These are phyloP conservation scores for Hyaloscypha variabilis DNA, from an alignment of 495 filamentous ascomycete genomes.

Conservation along the genomic window DNA sequence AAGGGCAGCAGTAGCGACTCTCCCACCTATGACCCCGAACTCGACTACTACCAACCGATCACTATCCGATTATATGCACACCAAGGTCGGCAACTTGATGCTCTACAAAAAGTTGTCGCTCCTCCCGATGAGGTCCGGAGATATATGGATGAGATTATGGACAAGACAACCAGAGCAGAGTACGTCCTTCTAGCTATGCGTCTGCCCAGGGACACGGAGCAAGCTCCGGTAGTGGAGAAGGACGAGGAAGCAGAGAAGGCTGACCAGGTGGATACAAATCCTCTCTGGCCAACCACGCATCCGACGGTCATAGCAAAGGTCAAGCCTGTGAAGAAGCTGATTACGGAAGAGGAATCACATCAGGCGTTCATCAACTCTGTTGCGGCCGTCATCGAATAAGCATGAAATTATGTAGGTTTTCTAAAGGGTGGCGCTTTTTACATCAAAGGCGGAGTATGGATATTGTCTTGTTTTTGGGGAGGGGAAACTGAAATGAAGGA, in stretches of 20 bases:
- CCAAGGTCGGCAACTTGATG: constrained; percentile 66
- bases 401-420: neutral
- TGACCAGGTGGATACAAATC: constrained; percentile 25
- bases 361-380: constrained; percentile 44
- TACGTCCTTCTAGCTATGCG: constrained; percentile 69
- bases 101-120: constrained; percentile 77
- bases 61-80: constrained; percentile 75
- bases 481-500: neutral
- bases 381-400: neutral
- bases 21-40: constrained; percentile 47
- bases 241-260: constrained; percentile 25
- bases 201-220: constrained; percentile 53
- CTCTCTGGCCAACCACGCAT: constrained; percentile 46
- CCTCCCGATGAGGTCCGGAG: constrained; percentile 75
- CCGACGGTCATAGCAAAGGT: constrained; percentile 34
- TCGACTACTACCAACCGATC: constrained; percentile 88
- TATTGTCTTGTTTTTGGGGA: neutral
- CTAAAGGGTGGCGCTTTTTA: neutral
- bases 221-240: constrained; percentile 30
- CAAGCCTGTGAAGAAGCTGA: constrained; percentile 33
- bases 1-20: constrained; percentile 55
- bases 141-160: constrained; percentile 86
- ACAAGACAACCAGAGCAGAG: constrained; percentile 68
- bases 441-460: constrained; percentile 13
- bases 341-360: constrained; percentile 50